phyloP scores from a whole-genome alignment of 148 eudicot genomes.

The Bassia scoparia region DNA sequence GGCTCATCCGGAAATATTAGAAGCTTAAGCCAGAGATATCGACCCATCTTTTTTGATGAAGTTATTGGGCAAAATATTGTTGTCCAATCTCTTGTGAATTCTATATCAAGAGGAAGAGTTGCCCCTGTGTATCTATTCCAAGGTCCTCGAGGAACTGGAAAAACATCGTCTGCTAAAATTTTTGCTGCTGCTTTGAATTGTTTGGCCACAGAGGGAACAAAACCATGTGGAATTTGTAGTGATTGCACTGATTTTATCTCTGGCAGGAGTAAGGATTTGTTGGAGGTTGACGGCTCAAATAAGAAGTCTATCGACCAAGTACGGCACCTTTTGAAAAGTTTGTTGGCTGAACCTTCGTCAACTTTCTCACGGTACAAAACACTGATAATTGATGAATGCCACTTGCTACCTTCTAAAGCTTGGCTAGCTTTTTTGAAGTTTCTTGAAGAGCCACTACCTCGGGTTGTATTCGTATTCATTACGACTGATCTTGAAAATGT shows the following conservation, averaged over 20 bases:
- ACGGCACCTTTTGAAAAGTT: slow-evolving; percentile 52
- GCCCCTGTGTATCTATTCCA: slow-evolving; percentile 88
- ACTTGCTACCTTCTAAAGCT: slow-evolving; percentile 73
- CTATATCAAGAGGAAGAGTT: slow-evolving; percentile 63
- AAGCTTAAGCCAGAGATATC: slow-evolving; percentile 81
- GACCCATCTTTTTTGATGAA: slow-evolving; percentile 87
- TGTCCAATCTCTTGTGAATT: slow-evolving; percentile 78
- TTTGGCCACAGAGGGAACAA: slow-evolving; percentile 72
- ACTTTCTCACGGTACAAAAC: slow-evolving; percentile 49
- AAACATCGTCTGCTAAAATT: slow-evolving; percentile 77
- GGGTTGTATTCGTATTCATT: slow-evolving; percentile 70
- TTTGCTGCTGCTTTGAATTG: slow-evolving; percentile 91
- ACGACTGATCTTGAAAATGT: slow-evolving; percentile 86
- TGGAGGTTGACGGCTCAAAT: slow-evolving; percentile 67
- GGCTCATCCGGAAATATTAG: slow-evolving; percentile 59
- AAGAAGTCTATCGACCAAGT: slow-evolving; percentile 68
- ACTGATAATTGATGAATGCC: slow-evolving; percentile 80
- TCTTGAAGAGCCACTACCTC: slow-evolving; percentile 70
- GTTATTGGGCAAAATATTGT: slow-evolving; percentile 80
- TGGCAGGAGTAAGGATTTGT: slow-evolving; percentile 55
- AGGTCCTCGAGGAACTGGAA: slow-evolving; percentile 99
- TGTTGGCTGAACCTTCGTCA: slow-evolving; percentile 46
- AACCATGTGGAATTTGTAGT: slow-evolving; percentile 88
- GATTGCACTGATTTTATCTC: slow-evolving; percentile 75
- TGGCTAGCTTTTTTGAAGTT: slow-evolving; percentile 81